Conservation (phyloP, 139 green algal genomes). For the Mychonastes homosphaera region DNA sequence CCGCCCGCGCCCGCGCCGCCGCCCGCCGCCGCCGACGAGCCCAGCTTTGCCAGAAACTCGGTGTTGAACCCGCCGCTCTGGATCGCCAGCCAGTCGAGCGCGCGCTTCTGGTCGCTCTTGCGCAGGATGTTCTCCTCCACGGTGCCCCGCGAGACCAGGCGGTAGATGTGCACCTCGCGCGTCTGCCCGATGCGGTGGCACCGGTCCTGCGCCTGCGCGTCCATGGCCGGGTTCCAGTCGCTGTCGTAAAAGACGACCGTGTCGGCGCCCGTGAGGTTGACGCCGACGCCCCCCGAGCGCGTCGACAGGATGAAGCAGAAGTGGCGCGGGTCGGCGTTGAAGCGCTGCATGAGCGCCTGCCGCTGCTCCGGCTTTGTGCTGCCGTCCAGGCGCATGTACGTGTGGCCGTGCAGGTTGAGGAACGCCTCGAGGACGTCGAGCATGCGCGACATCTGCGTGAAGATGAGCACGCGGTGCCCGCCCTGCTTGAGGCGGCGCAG, state of each 20-base stretch:
- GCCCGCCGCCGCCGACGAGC: conserved; percentile 1
- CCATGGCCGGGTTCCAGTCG: conserved; percentile 95
- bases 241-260: conserved; percentile 98
- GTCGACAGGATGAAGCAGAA: conserved; percentile 96
- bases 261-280: conserved; percentile 96
- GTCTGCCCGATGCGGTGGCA: conserved; percentile 97
- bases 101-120: conserved; percentile 94
- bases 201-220: conserved; percentile 80
- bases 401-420: conserved; percentile 88
- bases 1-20: background rate
- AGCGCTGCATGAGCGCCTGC: conserved; percentile 82
- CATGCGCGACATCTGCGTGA: conserved; percentile 94
- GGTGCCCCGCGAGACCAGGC: conserved; percentile 57
- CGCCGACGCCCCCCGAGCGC: conserved; percentile 86
- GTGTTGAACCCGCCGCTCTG: conserved; percentile 83
- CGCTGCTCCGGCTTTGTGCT: conserved; percentile 92
- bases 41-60: conserved; percentile 53
- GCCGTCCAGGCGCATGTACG: conserved; percentile 92
- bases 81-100: conserved; percentile 92
- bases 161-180: conserved; percentile 95
- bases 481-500: conserved; percentile 66
- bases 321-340: conserved; percentile 79
- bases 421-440: conserved; percentile 95
- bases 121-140: conserved; percentile 89
- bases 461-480: conserved; percentile 87